Evolutionary conservation across 1,284 basidiomycete species (phyloP).

Genomic region (Malassezia dermatis): DNA sequence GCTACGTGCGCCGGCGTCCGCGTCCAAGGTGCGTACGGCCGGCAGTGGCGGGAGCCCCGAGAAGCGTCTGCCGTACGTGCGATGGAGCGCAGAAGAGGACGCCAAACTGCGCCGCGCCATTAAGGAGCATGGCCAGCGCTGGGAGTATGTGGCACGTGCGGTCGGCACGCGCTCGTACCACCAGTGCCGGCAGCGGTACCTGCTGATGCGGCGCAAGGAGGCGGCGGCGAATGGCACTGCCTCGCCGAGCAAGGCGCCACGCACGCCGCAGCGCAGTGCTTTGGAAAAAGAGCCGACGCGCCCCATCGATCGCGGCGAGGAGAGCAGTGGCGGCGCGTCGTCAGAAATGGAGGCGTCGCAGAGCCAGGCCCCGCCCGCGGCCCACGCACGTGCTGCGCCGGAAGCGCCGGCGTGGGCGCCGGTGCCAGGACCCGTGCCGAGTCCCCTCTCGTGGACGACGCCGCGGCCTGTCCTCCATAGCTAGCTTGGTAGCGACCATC

Average conservation of each 20-base stretch:
- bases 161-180: constrained; percentile 47
- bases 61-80: constrained; percentile 44
- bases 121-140: constrained; percentile 43
- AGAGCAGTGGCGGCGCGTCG: constrained; percentile 1
- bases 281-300: background rate
- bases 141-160: constrained; percentile 45
- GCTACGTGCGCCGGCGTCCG: background rate
- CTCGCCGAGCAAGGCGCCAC: constrained; percentile 11
- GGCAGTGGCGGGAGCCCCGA: constrained; percentile 40
- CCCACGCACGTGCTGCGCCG: background rate
- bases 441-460: background rate
- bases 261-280: background rate
- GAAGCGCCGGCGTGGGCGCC: background rate
- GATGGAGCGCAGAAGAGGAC: constrained; percentile 46
- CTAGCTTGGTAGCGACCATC: constrained; percentile 10
- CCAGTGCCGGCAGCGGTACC: constrained; percentile 45
- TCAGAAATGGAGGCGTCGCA: background rate
- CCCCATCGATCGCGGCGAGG: background rate
- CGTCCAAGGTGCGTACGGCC: constrained; percentile 11
- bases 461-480: constrained; percentile 10
- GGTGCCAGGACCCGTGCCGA: background rate
- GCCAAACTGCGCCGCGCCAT: constrained; percentile 41
- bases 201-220: constrained; percentile 46
- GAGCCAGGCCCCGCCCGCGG: background rate
- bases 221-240: constrained; percentile 26